Evolutionary conservation across 352 stramenopile genomes (phyloP).

Genomic region (Peronosclerospora sorghi): DNA sequence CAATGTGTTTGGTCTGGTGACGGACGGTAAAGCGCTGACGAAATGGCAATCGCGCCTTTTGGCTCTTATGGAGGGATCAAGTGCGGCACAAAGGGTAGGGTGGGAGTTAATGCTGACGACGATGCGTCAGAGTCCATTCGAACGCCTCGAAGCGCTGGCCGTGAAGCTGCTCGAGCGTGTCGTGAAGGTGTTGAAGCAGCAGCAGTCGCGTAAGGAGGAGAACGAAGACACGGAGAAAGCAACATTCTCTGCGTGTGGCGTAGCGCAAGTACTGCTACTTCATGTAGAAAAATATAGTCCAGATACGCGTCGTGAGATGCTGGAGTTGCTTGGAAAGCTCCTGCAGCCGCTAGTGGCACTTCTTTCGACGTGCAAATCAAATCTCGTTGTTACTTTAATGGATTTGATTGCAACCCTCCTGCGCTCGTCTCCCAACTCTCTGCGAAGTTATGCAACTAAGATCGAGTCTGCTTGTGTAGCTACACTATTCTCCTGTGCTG

Average conservation of each 20-base stretch:
- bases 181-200: constrained; percentile 59
- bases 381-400: constrained; percentile 21
- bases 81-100: constrained; percentile 28
- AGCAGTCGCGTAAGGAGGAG: constrained; percentile 18
- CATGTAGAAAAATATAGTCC: constrained; percentile 39
- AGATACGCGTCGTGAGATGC: constrained; percentile 46
- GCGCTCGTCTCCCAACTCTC: constrained; percentile 36
- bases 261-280: constrained; percentile 34
- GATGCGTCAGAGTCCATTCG: constrained; percentile 44
- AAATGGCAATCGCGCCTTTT: constrained; percentile 65
- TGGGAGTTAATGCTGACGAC: constrained; percentile 53
- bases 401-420: constrained; percentile 38
- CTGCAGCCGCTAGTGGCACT: constrained; percentile 37
- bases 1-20: constrained; percentile 65
- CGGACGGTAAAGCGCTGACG: constrained; percentile 57
- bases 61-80: constrained; percentile 32
- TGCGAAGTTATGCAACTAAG: constrained; percentile 49
- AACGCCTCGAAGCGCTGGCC: constrained; percentile 41
- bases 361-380: constrained; percentile 17
- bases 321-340: constrained; percentile 53
- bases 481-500: constrained; percentile 15
- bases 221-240: constrained; percentile 22
- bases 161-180: constrained; percentile 53
- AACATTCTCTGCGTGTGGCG: constrained; percentile 29
- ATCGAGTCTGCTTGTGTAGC: constrained; percentile 40